Percentiles rank a stretch among this genome's conserved stretches.
Conservation (phyloP, 2,329 filamentous ascomycete species). For the Aurifilum marmelostoma region DNA sequence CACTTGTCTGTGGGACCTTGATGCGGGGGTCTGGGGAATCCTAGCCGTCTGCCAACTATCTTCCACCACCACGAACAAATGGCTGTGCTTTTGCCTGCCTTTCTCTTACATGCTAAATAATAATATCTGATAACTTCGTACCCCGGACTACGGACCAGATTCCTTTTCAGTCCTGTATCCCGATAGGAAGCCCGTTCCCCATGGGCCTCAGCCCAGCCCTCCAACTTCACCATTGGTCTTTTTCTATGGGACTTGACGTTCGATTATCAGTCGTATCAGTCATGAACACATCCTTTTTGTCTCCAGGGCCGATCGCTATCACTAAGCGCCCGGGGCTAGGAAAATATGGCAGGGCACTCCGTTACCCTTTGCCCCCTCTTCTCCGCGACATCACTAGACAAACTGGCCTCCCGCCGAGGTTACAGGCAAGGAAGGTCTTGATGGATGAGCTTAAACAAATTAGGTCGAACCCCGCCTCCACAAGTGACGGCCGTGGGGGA, state of each 20-base stretch:
- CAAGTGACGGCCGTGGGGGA: not conserved
- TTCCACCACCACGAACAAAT: not conserved
- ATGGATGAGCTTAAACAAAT: not conserved
- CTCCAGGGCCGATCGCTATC: not conserved
- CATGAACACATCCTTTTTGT: not conserved
- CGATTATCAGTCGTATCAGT: not conserved
- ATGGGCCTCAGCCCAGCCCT: not conserved
- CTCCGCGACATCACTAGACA: too few relatives aligned
- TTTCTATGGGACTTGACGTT: not conserved
- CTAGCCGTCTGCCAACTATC: not conserved
- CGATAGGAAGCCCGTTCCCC: not conserved
- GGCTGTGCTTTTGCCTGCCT: not conserved
- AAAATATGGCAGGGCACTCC: too few relatives aligned
- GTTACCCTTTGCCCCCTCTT: too few relatives aligned
- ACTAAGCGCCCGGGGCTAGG: not conserved
- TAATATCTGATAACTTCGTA: not conserved
- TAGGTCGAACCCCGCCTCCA: not conserved
- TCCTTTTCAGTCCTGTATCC: not conserved
- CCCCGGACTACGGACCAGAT: not conserved
- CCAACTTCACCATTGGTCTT: not conserved
- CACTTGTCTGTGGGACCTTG: not conserved
- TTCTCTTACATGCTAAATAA: not conserved
- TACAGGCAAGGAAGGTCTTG: not conserved
- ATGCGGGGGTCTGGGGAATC: slow-evolving; percentile 14
- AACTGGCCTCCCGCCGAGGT: not conserved